Conservation (phyloP, 805 yeast species). For the Myxozyma mucilagina region DNA sequence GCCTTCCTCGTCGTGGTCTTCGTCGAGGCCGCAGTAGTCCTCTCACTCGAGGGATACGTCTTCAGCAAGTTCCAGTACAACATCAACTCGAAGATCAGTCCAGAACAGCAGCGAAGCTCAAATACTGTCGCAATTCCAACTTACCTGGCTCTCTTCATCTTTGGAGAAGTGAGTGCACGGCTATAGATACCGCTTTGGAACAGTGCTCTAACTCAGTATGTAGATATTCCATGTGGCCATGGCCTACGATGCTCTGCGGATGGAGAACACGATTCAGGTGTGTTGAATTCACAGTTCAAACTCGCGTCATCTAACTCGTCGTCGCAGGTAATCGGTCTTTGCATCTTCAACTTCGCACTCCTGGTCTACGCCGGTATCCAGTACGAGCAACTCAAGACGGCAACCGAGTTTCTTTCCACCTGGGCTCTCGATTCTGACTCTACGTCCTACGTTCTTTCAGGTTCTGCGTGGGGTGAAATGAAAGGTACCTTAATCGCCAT, state of each 20-base stretch:
- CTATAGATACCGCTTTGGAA: neutral
- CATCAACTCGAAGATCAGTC: conserved; percentile 15
- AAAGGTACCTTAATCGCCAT: conserved; percentile 47
- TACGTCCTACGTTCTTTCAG: conserved; percentile 12
- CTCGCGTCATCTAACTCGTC: neutral
- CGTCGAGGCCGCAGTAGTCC: conserved; percentile 31
- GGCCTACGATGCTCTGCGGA: conserved; percentile 44
- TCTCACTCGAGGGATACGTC: conserved; percentile 39
- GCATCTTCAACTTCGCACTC: conserved; percentile 48
- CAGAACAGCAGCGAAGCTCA: conserved; percentile 25
- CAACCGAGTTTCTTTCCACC: conserved; percentile 33
- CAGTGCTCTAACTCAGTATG: neutral
- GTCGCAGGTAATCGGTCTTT: conserved; percentile 38
- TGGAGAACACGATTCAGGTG: conserved; percentile 44
- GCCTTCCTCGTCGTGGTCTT: conserved; percentile 19
- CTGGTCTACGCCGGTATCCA: conserved; percentile 51
- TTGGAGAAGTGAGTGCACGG: conserved; percentile 40
- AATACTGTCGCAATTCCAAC: conserved; percentile 42
- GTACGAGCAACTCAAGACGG: conserved; percentile 44
- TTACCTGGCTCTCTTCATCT: conserved; percentile 51
- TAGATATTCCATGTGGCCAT: conserved; percentile 46
- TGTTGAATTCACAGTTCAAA: neutral
- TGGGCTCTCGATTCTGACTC: conserved; percentile 18
- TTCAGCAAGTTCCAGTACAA: conserved; percentile 38
- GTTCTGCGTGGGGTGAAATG: conserved; percentile 31